Base-by-base conservation (phyloP, 2,329 filamentous ascomycete genomes). In the Dendryphion nanum region DNA sequence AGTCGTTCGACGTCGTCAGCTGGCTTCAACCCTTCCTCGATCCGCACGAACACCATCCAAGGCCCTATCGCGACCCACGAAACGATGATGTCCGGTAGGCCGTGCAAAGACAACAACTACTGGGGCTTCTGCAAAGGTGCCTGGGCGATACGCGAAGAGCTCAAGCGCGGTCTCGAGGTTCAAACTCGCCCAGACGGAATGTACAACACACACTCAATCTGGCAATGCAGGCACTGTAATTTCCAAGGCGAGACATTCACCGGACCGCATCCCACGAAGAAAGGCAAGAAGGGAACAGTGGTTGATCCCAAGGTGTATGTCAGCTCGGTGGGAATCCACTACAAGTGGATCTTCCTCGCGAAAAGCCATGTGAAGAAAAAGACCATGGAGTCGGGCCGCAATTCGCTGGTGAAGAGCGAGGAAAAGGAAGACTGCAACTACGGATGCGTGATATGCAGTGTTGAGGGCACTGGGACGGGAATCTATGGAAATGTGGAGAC, bases 41-140 rank as follows among this genome's bases (percentile, higher is more conserved):
- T 55, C 30, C 44, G 45, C 18, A 41, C 44, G 10, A 41, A 44
- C 8, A 57, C 53, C 2, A 54, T 58, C 24, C 28, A 45, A 26
- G 45, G 46, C 30, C 45, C 46, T 12, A 41, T 47, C 6, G 33
- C 44, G 2, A 44, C 41, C 3, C 47, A 51, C 26, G 47, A 57
- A 12, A 49, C 40, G n/a, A 60, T 59, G 49, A 60, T 66, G 49
- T 36, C 46, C 14, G 61, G 61, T 26, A 61, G 64, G 4, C 62
- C 64, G 1, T 61, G 57, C 50, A 67, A 64, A 43, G 51, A 56
- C n/a, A 68, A 67, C 45, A 55, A 61, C 41, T 68, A 67, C 49
- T 66, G 61, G 59, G 64, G 64, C 15, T 68, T 67, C 50, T 68
- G 65, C 51, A 66, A 66, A 51, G 65, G 65, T 21, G 56, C 64